Evolutionary conservation across 495 filamentous ascomycete genomes (phyloP).

Genomic region (Annulohypoxylon stygium): DNA sequence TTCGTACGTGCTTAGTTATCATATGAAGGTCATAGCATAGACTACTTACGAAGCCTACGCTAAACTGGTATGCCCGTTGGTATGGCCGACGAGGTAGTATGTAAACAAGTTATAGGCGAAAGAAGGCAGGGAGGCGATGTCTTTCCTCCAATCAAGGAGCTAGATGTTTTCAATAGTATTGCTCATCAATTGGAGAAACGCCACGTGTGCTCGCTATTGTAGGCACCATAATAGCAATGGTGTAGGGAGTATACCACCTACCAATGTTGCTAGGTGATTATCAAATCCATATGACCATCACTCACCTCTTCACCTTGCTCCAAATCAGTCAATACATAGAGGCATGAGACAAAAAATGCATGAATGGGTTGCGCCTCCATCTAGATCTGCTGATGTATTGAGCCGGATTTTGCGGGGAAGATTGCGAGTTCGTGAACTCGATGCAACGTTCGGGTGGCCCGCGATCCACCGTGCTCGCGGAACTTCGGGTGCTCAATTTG

Average conservation of each 20-base stretch:
- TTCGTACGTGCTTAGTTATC: constrained; percentile 25
- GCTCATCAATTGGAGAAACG: constrained; percentile 10
- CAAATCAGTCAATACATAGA: not conserved
- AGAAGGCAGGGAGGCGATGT: constrained; percentile 1
- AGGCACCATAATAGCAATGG: not conserved
- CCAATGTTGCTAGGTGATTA: constrained; percentile 3
- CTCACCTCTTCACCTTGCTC: constrained; percentile 10
- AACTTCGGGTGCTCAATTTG: constrained; percentile 42
- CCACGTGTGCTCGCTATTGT: constrained; percentile 11
- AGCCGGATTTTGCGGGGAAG: constrained; percentile 47
- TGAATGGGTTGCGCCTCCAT: constrained; percentile 21
- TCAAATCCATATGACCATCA: constrained; percentile 24
- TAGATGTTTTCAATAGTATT: not conserved
- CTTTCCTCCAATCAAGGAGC: constrained; percentile 2
- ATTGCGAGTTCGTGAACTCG: constrained; percentile 38
- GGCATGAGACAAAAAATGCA: constrained; percentile 18
- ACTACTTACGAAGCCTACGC: not conserved
- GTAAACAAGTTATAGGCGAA: constrained; percentile 1
- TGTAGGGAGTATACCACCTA: constrained; percentile 18
- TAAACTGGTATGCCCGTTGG: not conserved
- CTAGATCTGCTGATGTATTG: constrained; percentile 35
- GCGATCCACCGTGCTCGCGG: constrained; percentile 38
- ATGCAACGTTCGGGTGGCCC: constrained; percentile 33
- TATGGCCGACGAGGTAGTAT: constrained; percentile 13
- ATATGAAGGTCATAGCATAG: constrained; percentile 13